These are phyloP conservation scores for Tulasnella sp. DNA, from an alignment of 768 basidiomycete species.

Conservation along the genomic window DNA sequence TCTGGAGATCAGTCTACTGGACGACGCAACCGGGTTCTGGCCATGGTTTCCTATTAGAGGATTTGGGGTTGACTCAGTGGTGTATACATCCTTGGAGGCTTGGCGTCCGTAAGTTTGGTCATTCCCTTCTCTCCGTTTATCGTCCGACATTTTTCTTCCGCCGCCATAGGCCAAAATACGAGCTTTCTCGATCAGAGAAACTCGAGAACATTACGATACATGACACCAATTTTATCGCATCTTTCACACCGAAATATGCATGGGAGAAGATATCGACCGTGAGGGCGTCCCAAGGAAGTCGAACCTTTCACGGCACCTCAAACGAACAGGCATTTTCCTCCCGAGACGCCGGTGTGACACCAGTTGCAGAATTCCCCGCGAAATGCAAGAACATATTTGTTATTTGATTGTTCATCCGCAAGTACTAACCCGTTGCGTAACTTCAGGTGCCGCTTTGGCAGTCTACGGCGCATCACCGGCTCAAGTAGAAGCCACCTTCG, in stretches of 20 bases:
- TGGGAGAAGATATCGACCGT: neutral
- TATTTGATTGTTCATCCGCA: too few species aligned
- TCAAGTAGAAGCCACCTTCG: neutral
- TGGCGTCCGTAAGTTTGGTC: neutral
- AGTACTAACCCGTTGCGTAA: neutral
- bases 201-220: neutral
- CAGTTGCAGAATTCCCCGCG: neutral
- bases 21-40: neutral
- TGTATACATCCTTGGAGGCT: neutral
- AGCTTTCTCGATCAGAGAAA: neutral
- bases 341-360: neutral
- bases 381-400: too few species aligned
- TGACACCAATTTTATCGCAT: neutral
- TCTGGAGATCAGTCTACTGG: neutral
- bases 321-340: neutral
- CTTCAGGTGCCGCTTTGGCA: neutral
- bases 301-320: conserved; percentile 13
- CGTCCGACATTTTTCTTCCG: neutral
- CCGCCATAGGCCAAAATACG: neutral
- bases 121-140: neutral
- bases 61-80: neutral
- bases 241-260: neutral
- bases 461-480: conserved; percentile 10
- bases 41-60: neutral
- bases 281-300: neutral